Evolutionary conservation across 768 basidiomycete genomes (phyloP), one percentile per base, ranked within the genome.

Genomic region (Phylloporus sp.): DNA sequence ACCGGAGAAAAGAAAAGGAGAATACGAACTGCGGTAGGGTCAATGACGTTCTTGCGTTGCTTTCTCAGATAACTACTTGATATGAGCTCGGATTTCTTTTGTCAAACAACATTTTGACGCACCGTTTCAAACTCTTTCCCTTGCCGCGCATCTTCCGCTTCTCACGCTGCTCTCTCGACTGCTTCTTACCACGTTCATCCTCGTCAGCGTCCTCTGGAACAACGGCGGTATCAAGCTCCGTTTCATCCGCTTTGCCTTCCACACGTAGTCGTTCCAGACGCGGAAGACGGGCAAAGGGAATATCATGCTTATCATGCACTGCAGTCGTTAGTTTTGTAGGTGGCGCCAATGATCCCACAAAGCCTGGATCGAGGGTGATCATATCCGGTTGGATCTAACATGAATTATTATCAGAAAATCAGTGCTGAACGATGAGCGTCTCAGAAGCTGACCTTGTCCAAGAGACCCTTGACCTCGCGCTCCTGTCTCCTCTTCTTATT

Each of bases 1-100:
- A 15, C 6, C 26, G 28, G 26, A 24, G 15, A 8, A 5, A 16
- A 9, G 12, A 7, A 6, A 23, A 2, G 20, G n/a, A 4, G 9
- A 35, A 26, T 13, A 73, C 80, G 49, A 49, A 90, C 88, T 22
- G 80, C 77, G 22, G 79, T 77, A 22, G 91, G 91, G 66, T 97
- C 94, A 55, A 97, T 81, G 43, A 97, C 90, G 62, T 97, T 97
- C 76, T 95, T 93, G 66, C 91, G 82, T 70, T 95, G 89, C 74
- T 94, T 97, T 61, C 90, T 79, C 55, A 97, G 68, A 67, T 83
- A 88, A 41, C 80, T 81, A 45, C 10, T 24, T 45, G 22, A 29
- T n/a, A 27, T 35, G 10, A 62, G 4, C 22, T 6, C 32, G 8
- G n/a, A 26, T 12, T 18, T 27, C n/a, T 5, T 22, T 5, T 16